A percentile compares a stretch with the other conserved stretches of the same genome.
Evolutionary conservation across 1,284 basidiomycete species (phyloP).

Genomic region (Golubevia pallescens): DNA sequence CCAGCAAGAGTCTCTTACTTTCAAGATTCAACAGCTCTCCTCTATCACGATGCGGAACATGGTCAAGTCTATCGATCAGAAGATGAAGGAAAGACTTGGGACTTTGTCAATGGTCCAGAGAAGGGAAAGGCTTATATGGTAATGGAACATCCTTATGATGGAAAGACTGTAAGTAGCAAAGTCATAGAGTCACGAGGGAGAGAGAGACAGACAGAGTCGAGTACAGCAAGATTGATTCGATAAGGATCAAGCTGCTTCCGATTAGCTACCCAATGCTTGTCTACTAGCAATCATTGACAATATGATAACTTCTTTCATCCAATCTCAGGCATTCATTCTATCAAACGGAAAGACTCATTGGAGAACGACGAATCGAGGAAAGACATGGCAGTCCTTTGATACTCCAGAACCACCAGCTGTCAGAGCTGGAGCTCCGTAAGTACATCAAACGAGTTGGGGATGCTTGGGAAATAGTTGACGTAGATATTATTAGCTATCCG

Average conservation of each 20-base stretch:
- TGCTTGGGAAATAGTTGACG: background rate
- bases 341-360: slow-evolving; percentile 44
- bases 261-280: slow-evolving; percentile 10
- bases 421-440: slow-evolving; percentile 7
- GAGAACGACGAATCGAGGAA: slow-evolving; percentile 49
- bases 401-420: slow-evolving; percentile 45
- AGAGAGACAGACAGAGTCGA: no score
- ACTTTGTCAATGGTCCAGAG: slow-evolving; percentile 24
- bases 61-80: slow-evolving; percentile 41
- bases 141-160: slow-evolving; percentile 51
- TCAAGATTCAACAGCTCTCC: slow-evolving; percentile 36
- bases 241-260: slow-evolving; percentile 2
- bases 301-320: no score
- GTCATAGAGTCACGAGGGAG: background rate
- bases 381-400: slow-evolving; percentile 52
- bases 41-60: slow-evolving; percentile 47
- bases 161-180: slow-evolving; percentile 9
- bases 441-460: no score
- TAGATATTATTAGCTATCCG: no score
- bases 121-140: slow-evolving; percentile 36
- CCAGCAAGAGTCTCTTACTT: slow-evolving; percentile 51
- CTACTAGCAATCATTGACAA: no score
- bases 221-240: no score
- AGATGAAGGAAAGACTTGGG: slow-evolving; percentile 50
- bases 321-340: slow-evolving; percentile 43